A percentile compares a stretch with the other conserved stretches of the same genome.
Conservation (phyloP, 2,329 filamentous ascomycete species). For the Colletotrichum caudatum region DNA sequence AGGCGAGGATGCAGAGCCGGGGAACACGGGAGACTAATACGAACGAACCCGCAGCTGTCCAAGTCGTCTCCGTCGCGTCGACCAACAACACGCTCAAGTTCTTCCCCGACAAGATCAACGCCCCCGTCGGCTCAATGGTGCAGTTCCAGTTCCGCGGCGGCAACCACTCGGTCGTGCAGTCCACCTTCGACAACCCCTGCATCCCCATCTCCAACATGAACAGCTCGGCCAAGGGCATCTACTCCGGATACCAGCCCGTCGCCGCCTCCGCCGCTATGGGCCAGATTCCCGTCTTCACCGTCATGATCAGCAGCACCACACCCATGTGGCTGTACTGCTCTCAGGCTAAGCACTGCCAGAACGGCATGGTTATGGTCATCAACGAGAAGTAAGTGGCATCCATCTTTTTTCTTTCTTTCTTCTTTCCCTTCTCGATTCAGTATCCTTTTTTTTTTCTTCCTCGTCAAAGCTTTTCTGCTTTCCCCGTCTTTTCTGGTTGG, state of each 20-base stretch:
- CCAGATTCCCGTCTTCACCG: constrained; percentile 75
- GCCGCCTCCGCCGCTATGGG: constrained; percentile 62
- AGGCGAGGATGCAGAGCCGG: neutral
- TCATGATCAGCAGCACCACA: constrained; percentile 75
- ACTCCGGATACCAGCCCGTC: constrained; percentile 75
- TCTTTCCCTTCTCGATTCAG: neutral
- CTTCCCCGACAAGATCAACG: constrained; percentile 74
- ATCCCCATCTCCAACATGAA: constrained; percentile 67
- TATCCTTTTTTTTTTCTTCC: no score
- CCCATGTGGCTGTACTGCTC: constrained; percentile 86
- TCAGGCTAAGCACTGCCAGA: constrained; percentile 79
- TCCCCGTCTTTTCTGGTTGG: neutral
- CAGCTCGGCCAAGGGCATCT: constrained; percentile 70
- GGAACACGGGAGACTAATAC: constrained; percentile 28
- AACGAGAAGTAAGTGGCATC: constrained; percentile 73
- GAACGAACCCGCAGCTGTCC: constrained; percentile 53
- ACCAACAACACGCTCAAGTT: constrained; percentile 69
- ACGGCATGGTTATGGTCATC: constrained; percentile 81
- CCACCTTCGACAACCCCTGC: constrained; percentile 79
- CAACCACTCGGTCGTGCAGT: constrained; percentile 86
- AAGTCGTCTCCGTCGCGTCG: constrained; percentile 74
- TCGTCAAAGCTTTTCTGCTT: neutral
- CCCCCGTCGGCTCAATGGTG: constrained; percentile 71
- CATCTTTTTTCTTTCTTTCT: no score
- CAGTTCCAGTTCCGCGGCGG: constrained; percentile 75